Conservation (phyloP, 306 rosid species). For the Carpinus viminea region DNA sequence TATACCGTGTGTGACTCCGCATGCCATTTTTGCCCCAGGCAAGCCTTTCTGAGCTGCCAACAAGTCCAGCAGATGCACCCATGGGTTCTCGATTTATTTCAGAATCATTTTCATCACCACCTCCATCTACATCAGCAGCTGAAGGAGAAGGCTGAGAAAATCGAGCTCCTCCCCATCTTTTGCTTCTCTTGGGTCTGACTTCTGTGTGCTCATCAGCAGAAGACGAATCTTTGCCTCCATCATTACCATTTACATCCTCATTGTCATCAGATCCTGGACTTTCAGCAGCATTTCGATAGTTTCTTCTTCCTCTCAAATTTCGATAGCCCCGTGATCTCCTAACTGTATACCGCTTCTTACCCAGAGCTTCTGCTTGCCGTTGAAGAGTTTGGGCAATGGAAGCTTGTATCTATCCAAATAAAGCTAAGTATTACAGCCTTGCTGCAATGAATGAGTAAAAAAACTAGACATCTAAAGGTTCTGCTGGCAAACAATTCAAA, state of each 20-base stretch:
- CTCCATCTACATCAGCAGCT: conserved; percentile 47
- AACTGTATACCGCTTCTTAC: conserved; percentile 56
- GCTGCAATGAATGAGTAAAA: conserved; percentile 21
- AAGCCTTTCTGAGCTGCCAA: conserved; percentile 60
- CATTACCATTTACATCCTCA: conserved; percentile 59
- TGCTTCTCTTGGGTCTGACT: conserved; percentile 46
- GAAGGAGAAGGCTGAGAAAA: conserved; percentile 52
- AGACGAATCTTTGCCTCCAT: conserved; percentile 56
- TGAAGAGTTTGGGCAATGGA: conserved; percentile 63
- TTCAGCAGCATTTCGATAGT: conserved; percentile 43
- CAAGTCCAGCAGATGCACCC: conserved; percentile 47
- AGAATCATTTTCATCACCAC: conserved; percentile 52
- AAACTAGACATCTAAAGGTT: conserved; percentile 11
- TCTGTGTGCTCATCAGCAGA: conserved; percentile 63
- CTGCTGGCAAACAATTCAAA: background rate
- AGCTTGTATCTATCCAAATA: conserved; percentile 63
- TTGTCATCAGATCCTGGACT: conserved; percentile 51
- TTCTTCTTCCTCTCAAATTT: conserved; percentile 51
- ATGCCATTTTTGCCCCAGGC: conserved; percentile 76
- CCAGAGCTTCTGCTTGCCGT: conserved; percentile 64
- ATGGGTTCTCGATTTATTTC: conserved; percentile 53
- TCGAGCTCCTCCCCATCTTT: conserved; percentile 52
- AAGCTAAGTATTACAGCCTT: conserved; percentile 13
- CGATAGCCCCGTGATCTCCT: conserved; percentile 61
- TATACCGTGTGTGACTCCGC: conserved; percentile 63